phyloP scores from a whole-genome alignment of 495 filamentous ascomycete genomes.

The Lepraria neglecta region DNA sequence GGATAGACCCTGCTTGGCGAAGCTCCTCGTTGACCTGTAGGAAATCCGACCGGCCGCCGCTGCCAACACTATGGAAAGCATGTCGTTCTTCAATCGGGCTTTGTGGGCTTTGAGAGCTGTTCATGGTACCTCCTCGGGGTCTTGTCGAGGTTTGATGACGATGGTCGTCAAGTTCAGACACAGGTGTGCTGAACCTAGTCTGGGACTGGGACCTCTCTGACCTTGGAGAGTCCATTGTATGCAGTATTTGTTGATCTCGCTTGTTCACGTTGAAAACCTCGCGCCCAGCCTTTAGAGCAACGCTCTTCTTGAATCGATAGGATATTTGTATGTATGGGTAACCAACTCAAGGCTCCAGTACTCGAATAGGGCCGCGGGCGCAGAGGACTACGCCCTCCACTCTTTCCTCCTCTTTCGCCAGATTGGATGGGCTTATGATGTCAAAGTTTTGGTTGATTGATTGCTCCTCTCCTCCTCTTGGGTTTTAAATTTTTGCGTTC shows the following conservation, averaged over 20 bases:
- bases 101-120: constrained; percentile 34
- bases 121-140: constrained; percentile 53
- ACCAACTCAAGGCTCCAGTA: not conserved
- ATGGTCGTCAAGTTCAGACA: constrained; percentile 89
- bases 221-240: constrained; percentile 48
- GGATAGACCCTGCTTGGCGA: constrained; percentile 45
- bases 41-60: constrained; percentile 41
- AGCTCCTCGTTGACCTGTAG: constrained; percentile 46
- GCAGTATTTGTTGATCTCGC: not conserved
- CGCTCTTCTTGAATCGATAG: not conserved
- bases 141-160: constrained; percentile 67
- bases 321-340: not conserved
- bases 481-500: constrained; percentile 22
- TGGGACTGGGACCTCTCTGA: constrained; percentile 52
- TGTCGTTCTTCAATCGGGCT: constrained; percentile 28
- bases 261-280: no score
- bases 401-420: constrained; percentile 16
- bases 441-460: constrained; percentile 3
- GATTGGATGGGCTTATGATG: constrained; percentile 10
- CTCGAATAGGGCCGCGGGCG: constrained; percentile 2
- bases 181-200: constrained; percentile 67
- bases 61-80: constrained; percentile 23
- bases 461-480: constrained; percentile 9
- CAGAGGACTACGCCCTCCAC: constrained; percentile 24
- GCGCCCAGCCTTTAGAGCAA: not conserved